Conservation (phyloP, 2,329 filamentous ascomycete species). For the Venturia pyrina region DNA sequence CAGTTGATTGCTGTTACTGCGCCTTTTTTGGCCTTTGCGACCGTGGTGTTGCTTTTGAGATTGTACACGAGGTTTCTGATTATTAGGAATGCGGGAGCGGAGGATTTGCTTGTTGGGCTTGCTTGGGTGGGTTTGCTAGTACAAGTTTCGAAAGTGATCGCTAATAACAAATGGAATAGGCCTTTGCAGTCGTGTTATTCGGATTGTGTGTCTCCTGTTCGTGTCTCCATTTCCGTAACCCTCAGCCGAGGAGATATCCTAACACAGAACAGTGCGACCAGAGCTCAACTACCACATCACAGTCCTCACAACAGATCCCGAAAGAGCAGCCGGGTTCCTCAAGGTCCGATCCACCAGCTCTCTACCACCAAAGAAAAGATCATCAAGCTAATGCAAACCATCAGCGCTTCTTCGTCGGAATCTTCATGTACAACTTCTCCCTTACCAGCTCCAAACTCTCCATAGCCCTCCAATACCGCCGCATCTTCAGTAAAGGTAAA, state of each 20-base stretch:
- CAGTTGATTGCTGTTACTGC: background rate
- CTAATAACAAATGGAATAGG: no score
- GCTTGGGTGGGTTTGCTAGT: background rate
- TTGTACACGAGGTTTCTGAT: background rate
- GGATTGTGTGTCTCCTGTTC: background rate
- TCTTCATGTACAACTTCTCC: background rate
- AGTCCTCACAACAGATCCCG: background rate
- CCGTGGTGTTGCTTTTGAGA: background rate
- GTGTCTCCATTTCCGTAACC: background rate
- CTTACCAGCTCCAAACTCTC: background rate
- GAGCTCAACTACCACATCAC: background rate
- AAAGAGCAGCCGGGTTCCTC: background rate
- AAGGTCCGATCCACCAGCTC: no score
- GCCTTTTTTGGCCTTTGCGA: background rate
- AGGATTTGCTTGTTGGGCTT: background rate
- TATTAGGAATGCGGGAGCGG: background rate
- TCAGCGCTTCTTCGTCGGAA: background rate
- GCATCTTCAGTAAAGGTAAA: background rate
- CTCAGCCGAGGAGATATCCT: background rate
- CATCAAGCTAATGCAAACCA: background rate
- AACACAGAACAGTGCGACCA: background rate
- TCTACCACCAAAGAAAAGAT: background rate
- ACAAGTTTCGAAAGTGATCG: no score
- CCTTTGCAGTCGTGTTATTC: background rate
- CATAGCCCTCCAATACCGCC: background rate